Evolutionary conservation across 2,329 filamentous ascomycete genomes (phyloP).

Genomic region (Aphanocladium album): DNA sequence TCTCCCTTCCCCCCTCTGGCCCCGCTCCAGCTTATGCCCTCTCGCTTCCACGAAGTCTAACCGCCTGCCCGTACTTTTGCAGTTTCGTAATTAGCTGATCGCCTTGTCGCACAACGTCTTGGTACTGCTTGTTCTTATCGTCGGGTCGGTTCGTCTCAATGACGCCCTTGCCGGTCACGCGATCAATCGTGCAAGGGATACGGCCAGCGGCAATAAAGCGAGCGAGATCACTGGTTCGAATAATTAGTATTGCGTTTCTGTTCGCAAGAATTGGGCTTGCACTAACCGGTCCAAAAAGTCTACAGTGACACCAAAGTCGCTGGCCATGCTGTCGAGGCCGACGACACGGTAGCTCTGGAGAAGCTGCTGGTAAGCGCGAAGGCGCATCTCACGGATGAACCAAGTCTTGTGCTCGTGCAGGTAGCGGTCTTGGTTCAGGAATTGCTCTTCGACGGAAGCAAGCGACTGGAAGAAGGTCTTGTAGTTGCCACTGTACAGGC

Average conservation of each 20-base stretch:
- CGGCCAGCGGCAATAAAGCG: slow-evolving; percentile 94
- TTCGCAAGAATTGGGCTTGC: neutral
- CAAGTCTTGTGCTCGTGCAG: slow-evolving; percentile 92
- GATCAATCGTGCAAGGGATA: slow-evolving; percentile 95
- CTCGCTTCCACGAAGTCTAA: slow-evolving; percentile 90
- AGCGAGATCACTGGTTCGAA: slow-evolving; percentile 68
- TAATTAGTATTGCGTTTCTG: neutral
- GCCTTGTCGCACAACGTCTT: slow-evolving; percentile 94
- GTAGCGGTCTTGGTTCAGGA: slow-evolving; percentile 91
- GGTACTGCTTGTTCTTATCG: slow-evolving; percentile 99
- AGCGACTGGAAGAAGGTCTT: slow-evolving; percentile 88
- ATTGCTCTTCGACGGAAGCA: slow-evolving; percentile 85
- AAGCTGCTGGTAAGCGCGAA: slow-evolving; percentile 93
- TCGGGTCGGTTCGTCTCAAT: slow-evolving; percentile 98
- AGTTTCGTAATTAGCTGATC: slow-evolving; percentile 98
- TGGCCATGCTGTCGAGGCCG: slow-evolving; percentile 94
- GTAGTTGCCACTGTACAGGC: slow-evolving; percentile 91
- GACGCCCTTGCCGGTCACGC: slow-evolving; percentile 90
- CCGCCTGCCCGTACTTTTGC: slow-evolving; percentile 97
- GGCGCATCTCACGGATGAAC: slow-evolving; percentile 98
- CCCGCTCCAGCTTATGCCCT: slow-evolving; percentile 55
- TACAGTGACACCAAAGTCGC: slow-evolving; percentile 92
- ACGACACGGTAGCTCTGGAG: slow-evolving; percentile 97
- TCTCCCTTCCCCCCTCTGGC: neutral
- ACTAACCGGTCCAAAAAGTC: slow-evolving; percentile 90